Evolutionary conservation across 805 yeast species (phyloP).

Genomic region (Huiozyma naganishii): DNA sequence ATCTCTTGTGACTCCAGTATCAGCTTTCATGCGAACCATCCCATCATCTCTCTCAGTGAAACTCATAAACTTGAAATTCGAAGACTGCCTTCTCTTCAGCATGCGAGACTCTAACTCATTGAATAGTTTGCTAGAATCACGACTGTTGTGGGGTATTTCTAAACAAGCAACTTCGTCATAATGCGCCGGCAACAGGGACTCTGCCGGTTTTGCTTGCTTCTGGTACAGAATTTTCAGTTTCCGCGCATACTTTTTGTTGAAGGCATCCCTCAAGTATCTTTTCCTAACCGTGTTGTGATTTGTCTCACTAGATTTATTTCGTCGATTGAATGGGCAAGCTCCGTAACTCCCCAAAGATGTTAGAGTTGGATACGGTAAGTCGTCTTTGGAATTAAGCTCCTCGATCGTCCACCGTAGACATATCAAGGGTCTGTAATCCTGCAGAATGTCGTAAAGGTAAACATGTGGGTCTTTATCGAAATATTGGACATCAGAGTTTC

Average conservation of each 20-base stretch:
- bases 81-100: conserved; percentile 2
- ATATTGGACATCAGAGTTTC: conserved; percentile 1
- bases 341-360: conserved; percentile 34
- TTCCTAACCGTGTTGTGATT: conserved; percentile 15
- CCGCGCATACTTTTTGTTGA: conserved; percentile 24
- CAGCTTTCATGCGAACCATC: not conserved
- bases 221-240: conserved; percentile 24
- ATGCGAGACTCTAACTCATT: conserved; percentile 1
- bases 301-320: conserved; percentile 21
- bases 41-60: conserved; percentile 4
- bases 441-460: conserved; percentile 67
- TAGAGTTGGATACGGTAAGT: conserved; percentile 23
- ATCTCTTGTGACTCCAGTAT: not conserved
- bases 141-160: not conserved
- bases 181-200: too few species aligned
- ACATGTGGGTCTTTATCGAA: conserved; percentile 35
- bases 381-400: conserved; percentile 21
- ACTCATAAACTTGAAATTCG: conserved; percentile 6
- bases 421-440: conserved; percentile 65
- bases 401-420: conserved; percentile 59
- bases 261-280: conserved; percentile 25
- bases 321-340: conserved; percentile 65
- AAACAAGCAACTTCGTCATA: not conserved
- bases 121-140: conserved; percentile 2
- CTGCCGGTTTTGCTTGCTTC: conserved; percentile 13